These are phyloP conservation scores for Nicotiana sylvestris DNA, from an alignment of 257 asterid genomes.

Conservation along the genomic window DNA sequence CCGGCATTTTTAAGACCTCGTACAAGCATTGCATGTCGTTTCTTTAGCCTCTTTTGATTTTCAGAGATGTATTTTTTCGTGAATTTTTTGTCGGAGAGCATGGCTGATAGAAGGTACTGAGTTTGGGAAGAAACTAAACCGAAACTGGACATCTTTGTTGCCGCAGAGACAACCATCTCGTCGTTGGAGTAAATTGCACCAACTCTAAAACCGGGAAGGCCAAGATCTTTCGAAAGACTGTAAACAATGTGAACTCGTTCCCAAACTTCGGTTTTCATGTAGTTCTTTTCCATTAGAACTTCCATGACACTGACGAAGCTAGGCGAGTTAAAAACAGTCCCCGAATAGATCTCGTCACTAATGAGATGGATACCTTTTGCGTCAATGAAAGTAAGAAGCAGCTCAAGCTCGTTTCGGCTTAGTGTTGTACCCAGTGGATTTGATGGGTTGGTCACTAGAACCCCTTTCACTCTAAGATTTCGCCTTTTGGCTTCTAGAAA, in stretches of 20 bases:
- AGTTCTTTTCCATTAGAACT: slow-evolving; percentile 37
- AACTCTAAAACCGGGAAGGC: slow-evolving; percentile 87
- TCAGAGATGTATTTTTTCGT: slow-evolving; percentile 40
- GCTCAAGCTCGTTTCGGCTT: slow-evolving; percentile 45
- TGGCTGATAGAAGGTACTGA: slow-evolving; percentile 56
- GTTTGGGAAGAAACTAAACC: slow-evolving; percentile 82
- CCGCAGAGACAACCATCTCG: slow-evolving; percentile 56
- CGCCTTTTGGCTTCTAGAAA: slow-evolving; percentile 48
- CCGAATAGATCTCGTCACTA: slow-evolving; percentile 83
- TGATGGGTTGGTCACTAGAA: slow-evolving; percentile 75
- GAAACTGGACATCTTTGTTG: slow-evolving; percentile 86
- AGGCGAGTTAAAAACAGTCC: slow-evolving; percentile 63
- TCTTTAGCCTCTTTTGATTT: slow-evolving; percentile 46
- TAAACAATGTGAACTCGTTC: slow-evolving; percentile 74
- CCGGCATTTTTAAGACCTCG: slow-evolving; percentile 47
- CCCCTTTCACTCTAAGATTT: slow-evolving; percentile 70
- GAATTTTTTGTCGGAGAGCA: slow-evolving; percentile 67
- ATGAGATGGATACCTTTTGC: slow-evolving; percentile 61
- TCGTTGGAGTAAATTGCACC: slow-evolving; percentile 74
- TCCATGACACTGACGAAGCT: slow-evolving; percentile 61
- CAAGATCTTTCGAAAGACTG: slow-evolving; percentile 84
- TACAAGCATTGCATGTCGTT: slow-evolving; percentile 53
- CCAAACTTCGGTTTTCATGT: slow-evolving; percentile 25
- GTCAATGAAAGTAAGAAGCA: slow-evolving; percentile 52
- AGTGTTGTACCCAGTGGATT: slow-evolving; percentile 71